Base-by-base conservation (phyloP, 1,284 basidiomycete species). In the Cystobasidiaceae sp. region DNA sequence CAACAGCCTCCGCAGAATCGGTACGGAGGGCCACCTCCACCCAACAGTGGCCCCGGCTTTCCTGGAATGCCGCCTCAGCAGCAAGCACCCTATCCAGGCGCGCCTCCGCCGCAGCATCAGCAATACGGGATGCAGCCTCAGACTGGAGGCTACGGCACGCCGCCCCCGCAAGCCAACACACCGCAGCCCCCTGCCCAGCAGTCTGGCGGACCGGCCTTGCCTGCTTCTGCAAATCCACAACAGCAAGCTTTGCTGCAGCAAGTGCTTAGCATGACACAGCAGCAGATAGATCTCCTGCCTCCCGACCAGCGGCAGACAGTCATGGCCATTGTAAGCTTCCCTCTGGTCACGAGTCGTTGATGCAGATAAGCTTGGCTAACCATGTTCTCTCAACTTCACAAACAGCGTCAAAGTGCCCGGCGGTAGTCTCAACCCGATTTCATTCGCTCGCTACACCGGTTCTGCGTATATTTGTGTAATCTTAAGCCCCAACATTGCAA, bases 221-320 rank as follows among this genome's bases (percentile, higher is more conserved):
- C 67, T 54, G 55, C 69, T 23, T 66, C 71, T 15, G 68, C 69
- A 30, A 68, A 72, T 13, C 70, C 77, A 21, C 75, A 75, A 25
- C 70, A 73, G 45, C 73, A 73, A 25, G 71, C 75, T 8, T 49
- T 75, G 27, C 69, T 75, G 27, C 69, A 73, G 75, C 91, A 93
- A 78, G 92, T 97, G 0, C 79, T 98, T 32, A 84, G 82, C 66
- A 78, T 98, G 72, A 89, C 89, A 0, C 86, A 83, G 41, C 90
- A 91, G 50, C 92, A 97, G 77, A 89, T 98, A 72, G 86, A 85
- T 63, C 85, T 84, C 6, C 78, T 97, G 49, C 89, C 92, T 23
- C 86, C 89, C 0, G 81, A 83, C 2, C 93, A 97, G 71, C 83
- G 88, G 49, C 84, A 85, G 0, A 87, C 90, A n/a, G 90, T 97